These are phyloP conservation scores for Entomortierella lignicola DNA, from an alignment of 192 early-diverging fungal species.

Conservation along the genomic window DNA sequence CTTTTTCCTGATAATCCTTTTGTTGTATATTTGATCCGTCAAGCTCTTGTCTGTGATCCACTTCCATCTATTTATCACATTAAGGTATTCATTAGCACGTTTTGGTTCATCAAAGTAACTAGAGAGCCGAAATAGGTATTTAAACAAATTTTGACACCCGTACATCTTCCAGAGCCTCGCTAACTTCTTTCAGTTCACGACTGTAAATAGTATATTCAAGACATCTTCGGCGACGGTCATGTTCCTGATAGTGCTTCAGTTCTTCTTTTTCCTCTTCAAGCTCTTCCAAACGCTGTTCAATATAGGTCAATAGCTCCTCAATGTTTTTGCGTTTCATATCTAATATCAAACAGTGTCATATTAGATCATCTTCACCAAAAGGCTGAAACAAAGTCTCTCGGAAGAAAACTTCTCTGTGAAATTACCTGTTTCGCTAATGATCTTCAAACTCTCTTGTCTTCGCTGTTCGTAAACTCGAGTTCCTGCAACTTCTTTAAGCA, in stretches of 20 bases:
- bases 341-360: constrained; percentile 11
- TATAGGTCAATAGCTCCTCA: constrained; percentile 85
- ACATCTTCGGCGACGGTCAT: constrained; percentile 87
- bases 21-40: constrained; percentile 71
- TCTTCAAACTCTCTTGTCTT: constrained; percentile 88
- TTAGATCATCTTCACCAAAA: not conserved
- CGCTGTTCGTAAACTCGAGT: constrained; percentile 96
- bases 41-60: constrained; percentile 37
- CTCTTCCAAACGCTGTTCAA: constrained; percentile 89
- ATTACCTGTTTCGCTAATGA: constrained; percentile 91
- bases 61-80: constrained; percentile 50
- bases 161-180: constrained; percentile 80
- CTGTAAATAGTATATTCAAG: constrained; percentile 95
- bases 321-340: constrained; percentile 89
- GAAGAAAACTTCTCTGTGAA: too few relatives aligned
- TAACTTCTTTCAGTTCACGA: constrained; percentile 86
- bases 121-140: too few relatives aligned
- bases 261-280: constrained; percentile 96
- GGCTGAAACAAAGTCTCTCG: not conserved
- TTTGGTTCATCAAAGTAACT: constrained; percentile 6
- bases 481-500: constrained; percentile 98
- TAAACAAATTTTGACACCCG: too few relatives aligned
- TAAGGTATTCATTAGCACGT: constrained; percentile 43
- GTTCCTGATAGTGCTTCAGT: constrained; percentile 85
- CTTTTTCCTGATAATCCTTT: constrained; percentile 63